phyloP scores from a whole-genome alignment of 2,329 filamentous ascomycete species.

The Neonectria sp. region DNA sequence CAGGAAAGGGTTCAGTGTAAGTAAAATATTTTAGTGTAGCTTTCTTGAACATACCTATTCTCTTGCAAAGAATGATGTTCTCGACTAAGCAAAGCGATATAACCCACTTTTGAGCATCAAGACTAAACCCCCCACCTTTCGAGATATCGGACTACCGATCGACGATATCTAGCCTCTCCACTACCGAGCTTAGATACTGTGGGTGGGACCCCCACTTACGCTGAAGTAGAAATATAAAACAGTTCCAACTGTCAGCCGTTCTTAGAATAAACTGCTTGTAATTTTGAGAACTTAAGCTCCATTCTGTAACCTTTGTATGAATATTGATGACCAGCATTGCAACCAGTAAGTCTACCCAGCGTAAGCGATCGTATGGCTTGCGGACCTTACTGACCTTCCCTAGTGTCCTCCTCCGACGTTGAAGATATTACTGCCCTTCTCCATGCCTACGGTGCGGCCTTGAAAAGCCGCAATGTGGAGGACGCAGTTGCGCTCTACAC shows the following conservation, averaged over 20 bases:
- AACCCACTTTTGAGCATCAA: not conserved
- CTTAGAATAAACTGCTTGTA: not conserved
- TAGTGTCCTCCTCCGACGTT: slow-evolving; percentile 15
- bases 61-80: not conserved
- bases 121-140: not conserved
- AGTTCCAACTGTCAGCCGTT: not conserved
- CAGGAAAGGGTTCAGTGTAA: too few species aligned
- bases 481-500: slow-evolving; percentile 39
- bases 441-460: slow-evolving; percentile 35
- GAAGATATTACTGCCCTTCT: slow-evolving; percentile 16
- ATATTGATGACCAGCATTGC: not conserved
- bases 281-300: not conserved
- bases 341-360: not conserved
- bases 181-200: not conserved
- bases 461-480: slow-evolving; percentile 36
- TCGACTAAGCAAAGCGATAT: not conserved
- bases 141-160: not conserved
- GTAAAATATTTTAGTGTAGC: too few species aligned
- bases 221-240: not conserved
- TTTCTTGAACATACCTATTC: too few species aligned
- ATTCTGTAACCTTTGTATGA: not conserved
- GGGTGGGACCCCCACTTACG: slow-evolving; percentile 6
- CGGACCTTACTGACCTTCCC: not conserved
- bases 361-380: too few species aligned
- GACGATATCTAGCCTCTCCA: slow-evolving; percentile 1